Conservation (phyloP, 345 rosid genomes). For the Turritis glabra region DNA sequence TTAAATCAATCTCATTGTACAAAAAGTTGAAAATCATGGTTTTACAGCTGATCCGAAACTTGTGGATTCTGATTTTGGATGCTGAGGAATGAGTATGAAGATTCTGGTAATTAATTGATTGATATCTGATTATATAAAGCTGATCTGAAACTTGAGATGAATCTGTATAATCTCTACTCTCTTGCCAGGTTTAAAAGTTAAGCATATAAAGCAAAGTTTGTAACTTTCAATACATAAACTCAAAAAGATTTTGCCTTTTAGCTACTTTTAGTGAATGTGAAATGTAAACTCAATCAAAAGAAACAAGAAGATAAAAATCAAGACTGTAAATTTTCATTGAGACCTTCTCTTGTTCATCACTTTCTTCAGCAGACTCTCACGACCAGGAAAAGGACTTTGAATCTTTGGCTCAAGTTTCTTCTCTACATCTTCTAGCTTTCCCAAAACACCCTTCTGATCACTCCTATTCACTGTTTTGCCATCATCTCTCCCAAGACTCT, state of each 20-base stretch:
- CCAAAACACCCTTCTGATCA: slow-evolving; percentile 37
- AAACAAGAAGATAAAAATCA: neutral
- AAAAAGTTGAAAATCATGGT: slow-evolving; percentile 2
- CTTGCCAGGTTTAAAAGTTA: neutral
- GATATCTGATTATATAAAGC: neutral
- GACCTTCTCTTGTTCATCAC: slow-evolving; percentile 37
- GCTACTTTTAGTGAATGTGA: neutral
- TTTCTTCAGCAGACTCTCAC: slow-evolving; percentile 55
- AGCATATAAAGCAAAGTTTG: neutral
- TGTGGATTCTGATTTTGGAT: neutral
- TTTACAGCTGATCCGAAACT: no score
- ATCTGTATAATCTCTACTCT: neutral
- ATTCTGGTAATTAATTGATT: neutral
- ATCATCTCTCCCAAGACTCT: slow-evolving; percentile 28
- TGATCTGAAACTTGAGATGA: slow-evolving; percentile 1
- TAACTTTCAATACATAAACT: neutral
- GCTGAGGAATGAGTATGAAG: neutral
- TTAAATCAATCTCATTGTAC: neutral
- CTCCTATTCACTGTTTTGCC: slow-evolving; percentile 33
- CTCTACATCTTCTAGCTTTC: slow-evolving; percentile 21
- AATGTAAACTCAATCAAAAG: neutral
- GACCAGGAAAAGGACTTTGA: slow-evolving; percentile 68
- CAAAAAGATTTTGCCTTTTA: neutral
- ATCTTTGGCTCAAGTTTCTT: slow-evolving; percentile 38
- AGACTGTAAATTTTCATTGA: neutral